Conservation (phyloP, 495 filamentous ascomycete genomes). For the Penicillium dipodomyicola region DNA sequence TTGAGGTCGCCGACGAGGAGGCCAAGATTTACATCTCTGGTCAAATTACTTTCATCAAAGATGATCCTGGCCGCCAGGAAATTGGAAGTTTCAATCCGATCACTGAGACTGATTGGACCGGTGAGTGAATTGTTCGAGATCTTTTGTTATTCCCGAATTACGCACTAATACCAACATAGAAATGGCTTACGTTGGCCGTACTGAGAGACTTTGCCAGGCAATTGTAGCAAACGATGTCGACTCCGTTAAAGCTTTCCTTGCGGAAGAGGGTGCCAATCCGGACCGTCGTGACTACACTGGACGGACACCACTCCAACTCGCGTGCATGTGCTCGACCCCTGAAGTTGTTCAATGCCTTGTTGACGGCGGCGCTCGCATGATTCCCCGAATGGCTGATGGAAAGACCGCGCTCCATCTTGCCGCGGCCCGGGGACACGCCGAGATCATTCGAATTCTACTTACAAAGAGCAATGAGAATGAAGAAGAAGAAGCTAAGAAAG, state of each 20-base stretch:
- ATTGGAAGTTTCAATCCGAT: conserved; percentile 74
- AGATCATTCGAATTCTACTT: conserved; percentile 68
- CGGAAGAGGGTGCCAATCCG: conserved; percentile 56
- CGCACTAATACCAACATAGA: conserved; percentile 23
- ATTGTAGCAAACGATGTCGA: conserved; percentile 69
- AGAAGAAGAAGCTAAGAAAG: conserved; percentile 58
- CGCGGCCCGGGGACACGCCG: conserved; percentile 60
- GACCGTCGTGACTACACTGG: conserved; percentile 76
- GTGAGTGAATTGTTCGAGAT: conserved; percentile 42
- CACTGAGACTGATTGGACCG: conserved; percentile 78
- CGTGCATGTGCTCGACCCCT: conserved; percentile 61
- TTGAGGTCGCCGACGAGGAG: conserved; percentile 66
- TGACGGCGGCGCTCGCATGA: conserved; percentile 67
- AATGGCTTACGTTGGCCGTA: conserved; percentile 72
- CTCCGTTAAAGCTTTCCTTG: conserved; percentile 65
- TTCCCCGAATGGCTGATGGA: conserved; percentile 72
- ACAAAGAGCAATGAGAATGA: conserved; percentile 69
- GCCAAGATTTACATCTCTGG: conserved; percentile 70
- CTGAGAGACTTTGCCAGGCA: conserved; percentile 66
- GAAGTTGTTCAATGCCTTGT: conserved; percentile 69
- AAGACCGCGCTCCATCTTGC: conserved; percentile 77
- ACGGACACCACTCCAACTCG: conserved; percentile 74
- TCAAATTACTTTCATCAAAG: conserved; percentile 65
- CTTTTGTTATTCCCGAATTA: not conserved
- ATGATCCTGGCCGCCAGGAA: conserved; percentile 76